Percentiles rank a stretch among this genome's conserved stretches.
These are phyloP conservation scores for Aspergillus felis DNA, from an alignment of 2,329 filamentous ascomycete genomes.

Conservation along the genomic window DNA sequence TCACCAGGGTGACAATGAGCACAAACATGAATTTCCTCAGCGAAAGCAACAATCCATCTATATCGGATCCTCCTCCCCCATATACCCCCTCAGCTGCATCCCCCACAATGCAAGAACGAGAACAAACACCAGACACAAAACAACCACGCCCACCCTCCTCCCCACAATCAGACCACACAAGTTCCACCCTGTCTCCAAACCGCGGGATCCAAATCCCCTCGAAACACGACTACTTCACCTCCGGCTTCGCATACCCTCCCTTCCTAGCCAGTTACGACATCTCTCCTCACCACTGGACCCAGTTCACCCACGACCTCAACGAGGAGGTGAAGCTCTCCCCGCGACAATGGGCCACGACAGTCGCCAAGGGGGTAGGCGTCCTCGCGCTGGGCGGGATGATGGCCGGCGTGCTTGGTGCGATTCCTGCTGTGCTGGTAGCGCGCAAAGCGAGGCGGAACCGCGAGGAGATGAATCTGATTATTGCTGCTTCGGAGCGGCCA, in stretches of 20 bases:
- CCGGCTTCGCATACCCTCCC: constrained; percentile 29
- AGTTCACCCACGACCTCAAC: constrained; percentile 26
- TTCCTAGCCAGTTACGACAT: constrained; percentile 20
- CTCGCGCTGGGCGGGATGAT: constrained; percentile 29
- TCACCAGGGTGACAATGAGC: too few relatives aligned
- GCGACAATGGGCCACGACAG: constrained; percentile 26
- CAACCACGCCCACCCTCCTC: constrained; percentile 6
- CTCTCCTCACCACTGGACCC: constrained; percentile 19
- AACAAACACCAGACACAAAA: constrained; percentile 7
- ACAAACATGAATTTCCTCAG: not conserved
- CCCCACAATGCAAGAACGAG: not conserved
- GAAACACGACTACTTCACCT: constrained; percentile 20
- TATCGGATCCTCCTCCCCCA: not conserved
- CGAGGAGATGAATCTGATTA: constrained; percentile 25
- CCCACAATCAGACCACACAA: not conserved
- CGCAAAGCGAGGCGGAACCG: constrained; percentile 15
- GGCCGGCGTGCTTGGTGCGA: constrained; percentile 25
- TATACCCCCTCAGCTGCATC: not conserved
- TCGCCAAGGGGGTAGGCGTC: constrained; percentile 26
- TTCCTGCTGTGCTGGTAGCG: constrained; percentile 25
- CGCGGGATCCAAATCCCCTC: constrained; percentile 31
- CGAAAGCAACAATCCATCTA: not conserved
- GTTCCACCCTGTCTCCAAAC: constrained; percentile 5
- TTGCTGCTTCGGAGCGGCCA: constrained; percentile 14
- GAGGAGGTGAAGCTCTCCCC: constrained; percentile 24